These are phyloP conservation scores for Acanthochlamys bracteata DNA, from an alignment of 106 monocot species.

Conservation along the genomic window DNA sequence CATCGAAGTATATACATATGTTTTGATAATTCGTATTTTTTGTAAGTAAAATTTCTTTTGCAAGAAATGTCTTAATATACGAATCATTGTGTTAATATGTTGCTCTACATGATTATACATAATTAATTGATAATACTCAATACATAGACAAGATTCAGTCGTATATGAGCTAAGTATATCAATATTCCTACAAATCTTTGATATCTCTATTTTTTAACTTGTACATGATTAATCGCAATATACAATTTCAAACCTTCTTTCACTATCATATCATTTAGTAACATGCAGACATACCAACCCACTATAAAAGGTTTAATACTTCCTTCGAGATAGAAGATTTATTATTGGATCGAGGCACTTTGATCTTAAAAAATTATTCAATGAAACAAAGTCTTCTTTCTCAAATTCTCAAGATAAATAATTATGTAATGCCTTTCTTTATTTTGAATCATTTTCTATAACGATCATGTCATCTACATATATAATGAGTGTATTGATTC, in stretches of 20 bases:
- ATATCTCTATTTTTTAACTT: conserved; percentile 1
- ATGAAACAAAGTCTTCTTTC: neutral
- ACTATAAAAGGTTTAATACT: neutral
- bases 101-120: conserved; percentile 2
- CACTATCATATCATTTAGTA: neutral
- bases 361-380: conserved; percentile 2
- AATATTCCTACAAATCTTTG: conserved; percentile 8
- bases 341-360: neutral
- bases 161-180: conserved; percentile 1
- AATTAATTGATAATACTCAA: neutral
- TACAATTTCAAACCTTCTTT: neutral
- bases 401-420: neutral
- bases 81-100: neutral
- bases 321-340: neutral
- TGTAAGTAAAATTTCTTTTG: conserved; percentile 7
- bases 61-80: neutral
- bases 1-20: conserved; percentile 3
- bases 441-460: neutral
- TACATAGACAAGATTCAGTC: neutral
- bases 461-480: neutral
- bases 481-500: neutral
- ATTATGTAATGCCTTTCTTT: neutral
- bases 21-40: neutral
- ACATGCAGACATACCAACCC: neutral
- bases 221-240: neutral